Conservation (phyloP, 768 basidiomycete species). For the Suillus americanus region DNA sequence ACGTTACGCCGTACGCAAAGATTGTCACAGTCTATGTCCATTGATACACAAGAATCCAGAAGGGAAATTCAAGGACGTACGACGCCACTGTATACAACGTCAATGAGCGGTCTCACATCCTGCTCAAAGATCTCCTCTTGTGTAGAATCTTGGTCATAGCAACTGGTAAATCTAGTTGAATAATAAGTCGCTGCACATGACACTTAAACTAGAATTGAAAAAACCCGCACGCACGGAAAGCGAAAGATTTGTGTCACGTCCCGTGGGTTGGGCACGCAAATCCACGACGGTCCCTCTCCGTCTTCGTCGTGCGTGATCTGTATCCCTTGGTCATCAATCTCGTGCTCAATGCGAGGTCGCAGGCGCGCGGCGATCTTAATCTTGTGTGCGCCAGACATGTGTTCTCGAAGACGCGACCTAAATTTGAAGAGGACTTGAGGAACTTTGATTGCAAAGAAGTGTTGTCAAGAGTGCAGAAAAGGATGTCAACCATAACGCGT, state of each 20-base stretch:
- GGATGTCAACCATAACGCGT: slow-evolving; percentile 5
- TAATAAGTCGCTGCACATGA: slow-evolving; percentile 6
- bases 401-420: not conserved
- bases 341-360: slow-evolving; percentile 60
- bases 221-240: slow-evolving; percentile 56
- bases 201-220: slow-evolving; percentile 4
- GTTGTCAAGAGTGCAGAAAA: not conserved
- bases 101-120: slow-evolving; percentile 76
- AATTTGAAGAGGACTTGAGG: not conserved
- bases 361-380: slow-evolving; percentile 74
- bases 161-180: slow-evolving; percentile 63
- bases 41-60: not conserved
- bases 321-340: slow-evolving; percentile 62
- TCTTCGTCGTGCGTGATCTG: slow-evolving; percentile 46
- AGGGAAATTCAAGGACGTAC: slow-evolving; percentile 40
- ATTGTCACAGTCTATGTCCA: slow-evolving; percentile 71
- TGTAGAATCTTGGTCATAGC: slow-evolving; percentile 66
- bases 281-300: slow-evolving; percentile 39
- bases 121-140: slow-evolving; percentile 78
- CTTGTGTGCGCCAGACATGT: slow-evolving; percentile 37
- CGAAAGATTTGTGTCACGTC: slow-evolving; percentile 71
- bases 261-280: slow-evolving; percentile 70
- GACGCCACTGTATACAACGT: slow-evolving; percentile 74
- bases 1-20: slow-evolving; percentile 90
- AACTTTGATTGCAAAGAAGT: not conserved